Percentiles rank a stretch among this genome's conserved stretches.
Evolutionary conservation across 2,329 filamentous ascomycete species (phyloP).

Genomic region (Fusarium sp.): DNA sequence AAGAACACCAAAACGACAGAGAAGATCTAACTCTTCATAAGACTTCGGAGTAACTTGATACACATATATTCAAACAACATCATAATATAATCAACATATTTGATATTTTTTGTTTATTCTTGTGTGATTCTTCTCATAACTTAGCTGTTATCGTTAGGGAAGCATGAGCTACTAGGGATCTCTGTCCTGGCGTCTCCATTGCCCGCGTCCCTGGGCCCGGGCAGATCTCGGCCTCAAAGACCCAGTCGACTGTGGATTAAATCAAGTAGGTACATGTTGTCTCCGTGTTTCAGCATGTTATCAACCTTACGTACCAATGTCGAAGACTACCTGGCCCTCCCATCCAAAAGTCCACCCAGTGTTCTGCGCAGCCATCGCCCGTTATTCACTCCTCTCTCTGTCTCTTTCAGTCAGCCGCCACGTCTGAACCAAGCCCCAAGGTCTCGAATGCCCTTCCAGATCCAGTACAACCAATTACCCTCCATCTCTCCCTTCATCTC

Average conservation of each 20-base stretch:
- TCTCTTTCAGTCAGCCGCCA: neutral
- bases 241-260: neutral
- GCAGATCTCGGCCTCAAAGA: neutral
- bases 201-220: too few species aligned
- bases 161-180: neutral
- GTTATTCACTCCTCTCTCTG: neutral
- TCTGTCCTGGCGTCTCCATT: neutral
- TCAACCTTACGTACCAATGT: neutral
- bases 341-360: neutral
- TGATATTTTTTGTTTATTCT: neutral
- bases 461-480: neutral
- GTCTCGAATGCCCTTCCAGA: neutral
- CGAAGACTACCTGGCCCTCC: neutral
- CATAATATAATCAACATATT: neutral
- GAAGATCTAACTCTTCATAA: neutral
- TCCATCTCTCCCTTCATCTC: neutral
- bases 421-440: neutral
- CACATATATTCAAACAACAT: rapidly evolving
- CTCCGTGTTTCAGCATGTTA: neutral
- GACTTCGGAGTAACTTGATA: neutral
- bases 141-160: neutral
- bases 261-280: neutral
- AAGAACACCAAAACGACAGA: neutral
- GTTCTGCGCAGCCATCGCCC: neutral
- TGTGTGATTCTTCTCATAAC: too few species aligned